Evolutionary conservation across 495 filamentous ascomycete species (phyloP).

Genomic region (Podospora bellae-mahoneyi): DNA sequence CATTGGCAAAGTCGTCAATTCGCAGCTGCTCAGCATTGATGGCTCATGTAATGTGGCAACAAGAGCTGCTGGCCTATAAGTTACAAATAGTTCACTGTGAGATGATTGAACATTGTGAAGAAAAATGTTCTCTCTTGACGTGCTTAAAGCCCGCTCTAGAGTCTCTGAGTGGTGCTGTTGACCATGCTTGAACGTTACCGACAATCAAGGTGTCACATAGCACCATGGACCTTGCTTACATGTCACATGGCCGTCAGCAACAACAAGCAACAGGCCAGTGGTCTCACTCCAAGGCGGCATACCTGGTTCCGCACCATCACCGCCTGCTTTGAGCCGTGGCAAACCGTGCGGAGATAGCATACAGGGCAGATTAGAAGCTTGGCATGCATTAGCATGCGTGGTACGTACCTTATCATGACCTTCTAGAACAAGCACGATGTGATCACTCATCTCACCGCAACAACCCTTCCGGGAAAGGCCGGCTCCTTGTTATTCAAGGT

Average conservation of each 20-base stretch:
- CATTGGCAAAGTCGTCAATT: no score
- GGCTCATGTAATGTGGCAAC: no score
- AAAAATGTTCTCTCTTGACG: no score
- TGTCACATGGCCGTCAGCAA: neutral
- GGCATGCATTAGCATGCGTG: neutral
- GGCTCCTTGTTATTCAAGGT: neutral
- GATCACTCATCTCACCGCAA: neutral
- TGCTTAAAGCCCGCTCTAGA: no score
- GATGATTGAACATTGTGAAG: no score
- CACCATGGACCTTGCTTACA: neutral
- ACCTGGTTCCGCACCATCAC: neutral
- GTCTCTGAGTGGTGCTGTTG: no score
- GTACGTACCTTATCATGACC: neutral
- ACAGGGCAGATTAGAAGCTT: neutral
- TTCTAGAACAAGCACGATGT: neutral
- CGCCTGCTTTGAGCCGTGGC: neutral
- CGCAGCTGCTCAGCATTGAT: no score
- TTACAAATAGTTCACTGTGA: no score
- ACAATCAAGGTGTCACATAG: neutral
- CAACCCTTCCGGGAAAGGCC: neutral
- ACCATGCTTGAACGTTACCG: no score
- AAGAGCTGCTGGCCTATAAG: no score
- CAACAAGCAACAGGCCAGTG: neutral
- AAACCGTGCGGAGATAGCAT: neutral
- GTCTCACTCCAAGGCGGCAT: neutral